Conservation (phyloP, 176 grass and related monocot species). For the Oryza brachyantha region DNA sequence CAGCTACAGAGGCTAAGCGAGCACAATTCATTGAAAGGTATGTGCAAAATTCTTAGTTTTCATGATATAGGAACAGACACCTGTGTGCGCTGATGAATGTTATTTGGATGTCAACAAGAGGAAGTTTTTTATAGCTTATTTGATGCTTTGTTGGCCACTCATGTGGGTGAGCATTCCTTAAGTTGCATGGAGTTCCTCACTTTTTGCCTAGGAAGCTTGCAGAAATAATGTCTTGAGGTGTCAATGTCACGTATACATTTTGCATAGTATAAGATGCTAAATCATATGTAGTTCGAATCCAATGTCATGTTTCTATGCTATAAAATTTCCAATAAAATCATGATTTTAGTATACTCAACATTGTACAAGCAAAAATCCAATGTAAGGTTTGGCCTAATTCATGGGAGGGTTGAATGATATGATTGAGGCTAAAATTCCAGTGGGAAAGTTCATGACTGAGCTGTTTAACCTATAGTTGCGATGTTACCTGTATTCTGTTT, state of each 20-base stretch:
- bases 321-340: neutral
- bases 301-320: too few relatives aligned
- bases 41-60: conserved; percentile 3
- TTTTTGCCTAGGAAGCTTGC: conserved; percentile 5
- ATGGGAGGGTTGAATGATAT: neutral
- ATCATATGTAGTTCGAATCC: neutral
- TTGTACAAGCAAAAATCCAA: neutral
- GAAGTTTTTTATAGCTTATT: neutral
- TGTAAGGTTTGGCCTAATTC: neutral
- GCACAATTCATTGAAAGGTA: conserved; percentile 83
- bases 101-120: neutral
- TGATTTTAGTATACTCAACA: neutral
- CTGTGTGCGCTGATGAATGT: neutral
- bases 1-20: conserved; percentile 61
- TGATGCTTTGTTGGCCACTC: neutral
- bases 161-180: neutral
- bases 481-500: neutral
- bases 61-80: neutral
- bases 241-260: neutral
- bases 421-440: conserved; percentile 9
- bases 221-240: neutral
- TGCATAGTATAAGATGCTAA: neutral
- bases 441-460: neutral
- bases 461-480: neutral
- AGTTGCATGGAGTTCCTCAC: neutral